Base-by-base conservation (phyloP, 1,284 basidiomycete species). In the Sanghuangporus baumii region DNA sequence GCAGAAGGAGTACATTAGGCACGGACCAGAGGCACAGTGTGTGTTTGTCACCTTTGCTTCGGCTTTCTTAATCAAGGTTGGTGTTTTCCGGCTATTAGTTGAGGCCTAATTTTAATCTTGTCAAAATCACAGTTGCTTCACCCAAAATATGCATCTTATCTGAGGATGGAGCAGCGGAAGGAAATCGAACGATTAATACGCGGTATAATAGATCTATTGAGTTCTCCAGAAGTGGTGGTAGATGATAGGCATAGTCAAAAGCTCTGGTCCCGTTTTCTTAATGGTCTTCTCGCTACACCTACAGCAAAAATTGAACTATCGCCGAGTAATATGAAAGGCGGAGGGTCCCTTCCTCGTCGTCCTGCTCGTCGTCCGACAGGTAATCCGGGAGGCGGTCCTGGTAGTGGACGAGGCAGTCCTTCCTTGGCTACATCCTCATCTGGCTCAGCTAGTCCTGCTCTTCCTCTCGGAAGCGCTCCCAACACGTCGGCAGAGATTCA, bases 41-140 rank as follows among this genome's bases (percentile, higher is more conserved):
- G 85, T 94, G 23, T 92, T 93, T 68, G 82, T 89, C n/a, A 89
- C 89, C 0, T 94, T 94, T 67, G 91, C 91, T 5, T 86, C 88
- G 18, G 86, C 89, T 1, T 92, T 92, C 75, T 76, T 92, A 12
- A 81, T 92, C 65, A 91, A 91, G 78, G 88, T 87, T 68, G 43
- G 74, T 18, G n/a, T 41, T 23, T 41, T 57, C 55, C 54, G 43
- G 6, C 16, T 46, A 2, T 18, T 46, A 7, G 7, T 7, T 46
- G 16, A 7, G 6, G 16, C 59, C 34, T 12, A n/a, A 23, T 52
- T 20, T 11, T 31, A 18, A 6, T n/a, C 11, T 43, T 34, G 40
- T 40, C 26, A 40, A 9, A 9, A 54, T 11, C 26, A 14, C 63
- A 90, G 86, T 78, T 91, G 14, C 76, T 92, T 14, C 87, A 89